Base-by-base conservation (phyloP, 1,284 basidiomycete species). In the Cerrena zonata region DNA sequence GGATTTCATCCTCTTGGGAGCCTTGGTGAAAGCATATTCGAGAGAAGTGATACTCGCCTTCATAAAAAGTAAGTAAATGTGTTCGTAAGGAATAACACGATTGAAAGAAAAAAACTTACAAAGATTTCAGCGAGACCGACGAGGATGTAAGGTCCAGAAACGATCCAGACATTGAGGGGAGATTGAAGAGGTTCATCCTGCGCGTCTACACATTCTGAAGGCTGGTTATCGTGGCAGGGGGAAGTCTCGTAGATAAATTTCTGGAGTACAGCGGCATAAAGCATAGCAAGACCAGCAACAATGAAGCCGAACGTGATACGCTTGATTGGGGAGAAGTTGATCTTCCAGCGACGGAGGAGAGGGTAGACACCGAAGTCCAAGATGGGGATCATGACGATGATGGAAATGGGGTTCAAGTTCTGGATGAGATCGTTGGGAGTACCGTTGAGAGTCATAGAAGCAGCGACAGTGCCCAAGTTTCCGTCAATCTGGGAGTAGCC, bases 1-100 rank as follows among this genome's bases (percentile, higher is more conserved):
- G 23, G 72, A 75, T 58, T 73, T 74, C 79, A 81, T 80, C 53
- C 75, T 69, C 53, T 72, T 68, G n/a, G 78, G 78, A 1, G 78
- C 75, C 61, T 79, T 83, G 61, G 78, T 81, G 72, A 77, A 83
- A 13, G 82, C 83, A 57, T 83, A 84, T 62, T 86, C 82, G 53
- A 76, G 60, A 11, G 68, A 70, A 10, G 81, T 82, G 63, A 85
- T 79, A n/a, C 77, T 80, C 1, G 82, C 80, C 57, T 54, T 30
- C 4, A 27, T 18, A 7, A 42, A 23, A 15, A 30, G 18, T 34
- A 45, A 25, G 11, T 40, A 15, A 10, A n/a, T n/a, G n/a, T n/a
- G n/a, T n/a, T n/a, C n/a, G n/a, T n/a, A n/a, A n/a, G 22, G 23
- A 25, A 19, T 21, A 24, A 45, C 47, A 21, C 26, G 15, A 10